Base-by-base conservation (phyloP, 139 green algal genomes). In the Haematococcus lacustris region DNA sequence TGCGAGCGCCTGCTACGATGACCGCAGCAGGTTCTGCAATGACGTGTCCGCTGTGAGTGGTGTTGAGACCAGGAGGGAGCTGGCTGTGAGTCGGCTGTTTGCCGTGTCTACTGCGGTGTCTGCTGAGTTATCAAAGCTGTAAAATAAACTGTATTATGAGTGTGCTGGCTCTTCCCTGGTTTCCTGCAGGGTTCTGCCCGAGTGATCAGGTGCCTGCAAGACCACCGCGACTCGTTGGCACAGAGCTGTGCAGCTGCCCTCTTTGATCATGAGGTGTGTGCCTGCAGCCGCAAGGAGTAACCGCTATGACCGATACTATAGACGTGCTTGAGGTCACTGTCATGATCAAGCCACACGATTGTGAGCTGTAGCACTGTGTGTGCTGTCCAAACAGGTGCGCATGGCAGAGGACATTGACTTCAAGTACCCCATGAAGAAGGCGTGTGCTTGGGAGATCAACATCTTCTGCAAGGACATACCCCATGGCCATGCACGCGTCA, bases 381-480 rank as follows among this genome's bases (percentile, higher is more conserved):
- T n/a, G n/a, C n/a, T n/a, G n/a, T n/a, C n/a, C n/a, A n/a, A n/a
- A n/a, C n/a, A n/a, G n/a, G n/a, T 91, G 21, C 77, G 78, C 57
- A 88, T 94, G 79, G 88, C 87, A 1, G 89, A 94, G 70, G 85
- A 92, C 77, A 91, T 92, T 59, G 89, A 94, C 76, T 94, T 92
- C 84, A 92, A 94, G 76, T 92, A 85, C 67, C 88, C 87, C 5
- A 88, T 96, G 83, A 92, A 92, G 80, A 77, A 78, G 13, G 84
- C 91, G 0, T 97, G 92, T 71, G 74, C 83, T 1, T 78, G 76
- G 71, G 91, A 96, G 79, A 87, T 94, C 41, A 71, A 13, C 66
- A 73, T 63, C 21, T 80, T 87, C 66, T 97, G 91, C 85, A 83
- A 85, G 51, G 70, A 87, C 30, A 65, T 94, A 0, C 80, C 80